Base-by-base conservation (phyloP, 345 rosid genomes). In the Pistacia vera region DNA sequence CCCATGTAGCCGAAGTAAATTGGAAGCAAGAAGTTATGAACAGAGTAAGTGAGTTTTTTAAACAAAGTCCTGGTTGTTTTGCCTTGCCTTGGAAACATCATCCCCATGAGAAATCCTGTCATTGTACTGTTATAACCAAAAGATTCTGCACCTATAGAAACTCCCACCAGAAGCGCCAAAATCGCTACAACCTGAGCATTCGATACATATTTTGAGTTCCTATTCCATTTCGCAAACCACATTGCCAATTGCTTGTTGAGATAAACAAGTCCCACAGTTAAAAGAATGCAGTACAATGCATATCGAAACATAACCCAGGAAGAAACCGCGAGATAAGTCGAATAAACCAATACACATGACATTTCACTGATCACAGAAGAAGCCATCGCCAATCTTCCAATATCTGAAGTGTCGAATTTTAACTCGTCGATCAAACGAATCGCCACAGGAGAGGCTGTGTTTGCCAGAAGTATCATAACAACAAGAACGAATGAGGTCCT, bases 81-180 rank as follows among this genome's bases (percentile, higher is more conserved):
- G 13, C 99, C 98, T 79, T 90, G 88, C 72, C 95, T 81, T 0
- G 99, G 98, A 81, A 91, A 93, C 87, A 86, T 38, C 66, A 93
- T 18, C 13, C 99, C 99, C 2, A 90, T 63, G 64, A 89, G 64
- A 77, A 90, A 95, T 64, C 84, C 85, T 63, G 82, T 72, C 20
- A 91, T 61, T 8, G 86, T 70, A 61, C 90, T 83, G 77, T 81
- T 91, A 35, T 68, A 77, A 3, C 86, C 86, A 49, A 75, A 59
- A 16, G 75, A 60, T 80, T 95, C 98, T 5, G 80, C 82, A 33
- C 81, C 2, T n/a, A 81, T 46, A 1, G 92, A 79, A 11, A 87
- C 52, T 8, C 73, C 17, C 2, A 89, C 64, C 9, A 90, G 55
- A 20, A 89, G 80, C 11, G 85, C 65, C 66, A 91, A 17, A 73